These are phyloP conservation scores for Klebsormidium nitens DNA, from an alignment of 139 green algal species.

Conservation along the genomic window DNA sequence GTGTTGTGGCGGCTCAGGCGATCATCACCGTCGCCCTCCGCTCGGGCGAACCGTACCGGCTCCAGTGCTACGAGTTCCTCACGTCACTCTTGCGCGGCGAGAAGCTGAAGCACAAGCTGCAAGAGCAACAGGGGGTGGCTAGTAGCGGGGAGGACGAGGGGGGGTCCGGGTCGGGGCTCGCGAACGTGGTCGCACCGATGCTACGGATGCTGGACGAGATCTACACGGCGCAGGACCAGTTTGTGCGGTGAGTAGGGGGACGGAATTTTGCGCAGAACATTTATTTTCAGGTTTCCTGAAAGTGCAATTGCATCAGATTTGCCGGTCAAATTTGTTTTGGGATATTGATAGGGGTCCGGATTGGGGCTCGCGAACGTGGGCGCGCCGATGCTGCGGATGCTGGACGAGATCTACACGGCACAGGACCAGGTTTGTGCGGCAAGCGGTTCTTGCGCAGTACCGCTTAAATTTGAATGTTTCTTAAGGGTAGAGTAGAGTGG, in stretches of 20 bases:
- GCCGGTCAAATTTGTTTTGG: no score
- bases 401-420: slow-evolving; percentile 37
- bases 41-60: slow-evolving; percentile 32
- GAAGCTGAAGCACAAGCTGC: no score
- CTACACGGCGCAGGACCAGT: slow-evolving; percentile 27
- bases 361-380: slow-evolving; percentile 16
- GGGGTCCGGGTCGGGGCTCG: slow-evolving; percentile 23
- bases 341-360: no score
- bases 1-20: slow-evolving; percentile 27
- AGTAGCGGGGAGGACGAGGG: slow-evolving; percentile 25
- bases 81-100: no score
- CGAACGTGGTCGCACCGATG: slow-evolving; percentile 18
- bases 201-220: slow-evolving; percentile 33
- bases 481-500: no score
- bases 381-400: slow-evolving; percentile 19
- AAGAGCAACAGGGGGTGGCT: no score
- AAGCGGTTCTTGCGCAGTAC: no score
- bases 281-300: no score
- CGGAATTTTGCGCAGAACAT: no score
- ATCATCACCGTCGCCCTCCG: slow-evolving; percentile 35
- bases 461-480: no score
- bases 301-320: no score
- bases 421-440: slow-evolving; percentile 29
- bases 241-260: slow-evolving; percentile 33
- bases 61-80: slow-evolving; percentile 34